A percentile compares a stretch with the other conserved stretches of the same genome.
phyloP scores from a whole-genome alignment of 2,329 filamentous ascomycete genomes.

The Fusarium siculi region DNA sequence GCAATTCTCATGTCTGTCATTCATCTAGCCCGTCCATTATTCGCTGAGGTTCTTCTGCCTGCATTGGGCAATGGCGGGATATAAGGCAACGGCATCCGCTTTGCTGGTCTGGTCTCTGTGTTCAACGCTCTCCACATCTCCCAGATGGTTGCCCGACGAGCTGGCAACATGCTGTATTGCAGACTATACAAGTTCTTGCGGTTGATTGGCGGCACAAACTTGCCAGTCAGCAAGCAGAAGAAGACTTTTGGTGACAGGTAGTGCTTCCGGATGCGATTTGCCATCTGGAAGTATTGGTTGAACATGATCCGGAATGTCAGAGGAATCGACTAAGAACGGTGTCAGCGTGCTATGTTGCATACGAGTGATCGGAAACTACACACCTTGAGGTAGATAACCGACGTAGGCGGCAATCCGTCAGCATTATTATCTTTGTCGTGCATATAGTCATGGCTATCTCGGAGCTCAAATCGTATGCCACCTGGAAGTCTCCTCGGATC shows the following conservation, averaged over 20 bases:
- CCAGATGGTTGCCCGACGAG: slow-evolving; percentile 78
- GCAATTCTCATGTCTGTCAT: slow-evolving; percentile 7
- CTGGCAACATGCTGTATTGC: slow-evolving; percentile 97
- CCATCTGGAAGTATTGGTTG: slow-evolving; percentile 96
- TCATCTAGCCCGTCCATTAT: slow-evolving; percentile 45
- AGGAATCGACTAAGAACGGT: slow-evolving; percentile 75
- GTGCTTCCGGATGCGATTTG: slow-evolving; percentile 90
- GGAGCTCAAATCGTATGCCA: slow-evolving; percentile 90
- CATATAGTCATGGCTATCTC: slow-evolving; percentile 72
- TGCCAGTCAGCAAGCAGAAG: slow-evolving; percentile 86
- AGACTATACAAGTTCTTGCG: slow-evolving; percentile 94
- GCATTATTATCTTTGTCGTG: slow-evolving; percentile 51
- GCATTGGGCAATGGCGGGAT: slow-evolving; percentile 49
- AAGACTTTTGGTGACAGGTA: slow-evolving; percentile 92
- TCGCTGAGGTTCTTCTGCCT: slow-evolving; percentile 44
- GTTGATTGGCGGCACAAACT: slow-evolving; percentile 94
- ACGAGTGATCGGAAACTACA: slow-evolving; percentile 7
- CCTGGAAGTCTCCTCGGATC: slow-evolving; percentile 88
- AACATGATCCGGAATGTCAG: slow-evolving; percentile 95
- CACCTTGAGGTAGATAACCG: slow-evolving; percentile 89
- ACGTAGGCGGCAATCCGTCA: slow-evolving; percentile 70
- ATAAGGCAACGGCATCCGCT: slow-evolving; percentile 51
- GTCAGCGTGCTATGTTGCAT: background rate
- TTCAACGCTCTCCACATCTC: slow-evolving; percentile 87
- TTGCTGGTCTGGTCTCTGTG: slow-evolving; percentile 58